Conservation (phyloP, 2,329 filamentous ascomycete genomes). For the Penicillium brasilianum region DNA sequence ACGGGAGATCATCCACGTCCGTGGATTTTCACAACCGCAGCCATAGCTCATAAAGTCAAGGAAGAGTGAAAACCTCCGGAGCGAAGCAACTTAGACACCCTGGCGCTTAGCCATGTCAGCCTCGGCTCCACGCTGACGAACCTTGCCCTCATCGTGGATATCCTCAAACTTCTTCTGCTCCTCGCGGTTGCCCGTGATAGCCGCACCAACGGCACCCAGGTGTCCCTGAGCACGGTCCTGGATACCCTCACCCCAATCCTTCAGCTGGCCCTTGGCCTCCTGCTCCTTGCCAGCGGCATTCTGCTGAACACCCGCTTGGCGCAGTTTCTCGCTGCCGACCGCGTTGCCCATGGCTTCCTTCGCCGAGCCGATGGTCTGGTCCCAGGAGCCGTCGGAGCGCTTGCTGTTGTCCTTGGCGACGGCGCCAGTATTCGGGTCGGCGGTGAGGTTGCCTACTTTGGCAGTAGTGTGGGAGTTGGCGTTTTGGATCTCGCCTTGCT, state of each 20-base stretch:
- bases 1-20: not conserved
- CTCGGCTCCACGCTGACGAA: constrained; percentile 81
- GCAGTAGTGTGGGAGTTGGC: constrained; percentile 73
- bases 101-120: constrained; percentile 72
- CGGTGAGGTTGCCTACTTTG: constrained; percentile 74
- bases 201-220: constrained; percentile 72
- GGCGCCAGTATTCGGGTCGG: constrained; percentile 69
- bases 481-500: constrained; percentile 66
- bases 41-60: not conserved
- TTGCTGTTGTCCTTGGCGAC: constrained; percentile 73
- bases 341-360: constrained; percentile 82
- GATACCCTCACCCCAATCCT: constrained; percentile 72
- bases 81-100: constrained; percentile 12
- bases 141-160: constrained; percentile 82
- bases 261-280: constrained; percentile 81
- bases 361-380: constrained; percentile 84
- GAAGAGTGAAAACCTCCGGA: too few relatives aligned
- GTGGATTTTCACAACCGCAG: not conserved
- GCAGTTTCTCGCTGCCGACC: constrained; percentile 75
- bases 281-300: constrained; percentile 79
- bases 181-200: constrained; percentile 70
- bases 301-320: constrained; percentile 75
- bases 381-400: constrained; percentile 75
- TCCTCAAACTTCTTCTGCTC: constrained; percentile 69
- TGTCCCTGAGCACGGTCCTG: constrained; percentile 71